phyloP scores from a whole-genome alignment of 139 green algal genomes.

The Micractinium sp. region DNA sequence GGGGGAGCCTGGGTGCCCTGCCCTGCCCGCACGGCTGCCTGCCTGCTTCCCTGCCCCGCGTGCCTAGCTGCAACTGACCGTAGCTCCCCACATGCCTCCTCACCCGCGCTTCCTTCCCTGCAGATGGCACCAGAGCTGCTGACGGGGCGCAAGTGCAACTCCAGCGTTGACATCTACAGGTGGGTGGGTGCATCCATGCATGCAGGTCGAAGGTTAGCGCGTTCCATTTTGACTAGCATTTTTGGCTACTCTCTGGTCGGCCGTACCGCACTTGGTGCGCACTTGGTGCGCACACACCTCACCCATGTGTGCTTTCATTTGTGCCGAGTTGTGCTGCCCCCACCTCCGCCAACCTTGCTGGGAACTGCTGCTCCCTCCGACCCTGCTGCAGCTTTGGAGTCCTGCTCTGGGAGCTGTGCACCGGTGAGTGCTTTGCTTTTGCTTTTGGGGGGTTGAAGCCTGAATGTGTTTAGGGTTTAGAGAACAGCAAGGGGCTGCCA shows the following conservation, averaged over 20 bases:
- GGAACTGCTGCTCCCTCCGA: too few relatives aligned
- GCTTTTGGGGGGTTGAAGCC: too few relatives aligned
- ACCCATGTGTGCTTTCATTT: background rate
- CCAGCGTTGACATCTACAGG: conserved; percentile 55
- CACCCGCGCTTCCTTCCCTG: too few relatives aligned
- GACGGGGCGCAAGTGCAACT: conserved; percentile 38
- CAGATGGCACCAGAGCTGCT: conserved; percentile 51
- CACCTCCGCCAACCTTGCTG: background rate
- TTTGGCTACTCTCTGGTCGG: too few relatives aligned
- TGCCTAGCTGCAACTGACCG: background rate
- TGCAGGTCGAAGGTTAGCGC: background rate
- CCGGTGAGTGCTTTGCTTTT: too few relatives aligned
- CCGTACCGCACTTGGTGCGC: background rate
- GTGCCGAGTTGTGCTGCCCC: background rate
- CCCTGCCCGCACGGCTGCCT: background rate
- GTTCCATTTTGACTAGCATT: too few relatives aligned
- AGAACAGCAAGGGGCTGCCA: too few relatives aligned
- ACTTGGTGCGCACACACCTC: background rate
- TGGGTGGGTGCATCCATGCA: background rate
- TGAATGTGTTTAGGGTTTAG: too few relatives aligned
- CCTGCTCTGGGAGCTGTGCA: conserved; percentile 1
- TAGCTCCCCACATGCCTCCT: background rate
- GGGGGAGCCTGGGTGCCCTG: too few relatives aligned
- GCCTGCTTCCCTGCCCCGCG: background rate
- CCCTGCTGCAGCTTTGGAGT: background rate